Base-by-base conservation (phyloP, 202 grass and related monocot species). In the Dendrocalamus latiflorus region DNA sequence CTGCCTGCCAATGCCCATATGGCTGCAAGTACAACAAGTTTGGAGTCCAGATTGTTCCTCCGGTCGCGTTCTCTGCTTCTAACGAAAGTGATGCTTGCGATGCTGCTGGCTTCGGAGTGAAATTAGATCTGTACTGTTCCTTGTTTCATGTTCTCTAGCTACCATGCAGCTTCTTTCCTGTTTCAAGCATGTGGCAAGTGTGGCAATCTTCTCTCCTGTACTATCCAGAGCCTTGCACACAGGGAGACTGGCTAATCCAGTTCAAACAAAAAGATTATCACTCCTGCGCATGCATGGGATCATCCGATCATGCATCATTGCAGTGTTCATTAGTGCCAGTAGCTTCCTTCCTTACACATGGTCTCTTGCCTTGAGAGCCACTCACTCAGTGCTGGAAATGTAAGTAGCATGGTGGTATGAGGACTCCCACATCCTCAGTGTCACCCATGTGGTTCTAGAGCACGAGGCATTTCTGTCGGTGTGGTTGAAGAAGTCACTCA, bases 361-460 rank as follows among this genome's bases (percentile, higher is more conserved):
- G 11, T 61, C 3, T 39, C 42, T 15, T 59, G 10, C 56, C 22
- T 61, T 22, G 3, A 17, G 42, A 82, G 24, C 12, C 30, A 7
- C n/a, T 13, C 3, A 6, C 9, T 4, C 20, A 6, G 10, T 45
- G 22, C 16, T 8, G 25, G 47, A 10, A 30, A 26, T 4, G 45
- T 37, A 45, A 70, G 69, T 30, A 64, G 50, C 78, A 41, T 33
- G 4, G 1, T 33, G 33, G 1, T 4, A 3, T 33, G 33, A 33
- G 1, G 33, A 33, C 33, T 33, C 33, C 33, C 33, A 33, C 33
- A 33, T 33, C 33, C 33, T 51, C 54, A 42, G 38, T 30, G 61
- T 17, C 65, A 36, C 24, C 64, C 82, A 85, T 69, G 82, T 81
- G 77, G n/a, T 58, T 77, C 24, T 0, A 14, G 68, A 61, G 17